Evolutionary conservation across 192 early-diverging fungal genomes (phyloP), one percentile per base, ranked within the genome.

Genomic region (Coemansia sp.): DNA sequence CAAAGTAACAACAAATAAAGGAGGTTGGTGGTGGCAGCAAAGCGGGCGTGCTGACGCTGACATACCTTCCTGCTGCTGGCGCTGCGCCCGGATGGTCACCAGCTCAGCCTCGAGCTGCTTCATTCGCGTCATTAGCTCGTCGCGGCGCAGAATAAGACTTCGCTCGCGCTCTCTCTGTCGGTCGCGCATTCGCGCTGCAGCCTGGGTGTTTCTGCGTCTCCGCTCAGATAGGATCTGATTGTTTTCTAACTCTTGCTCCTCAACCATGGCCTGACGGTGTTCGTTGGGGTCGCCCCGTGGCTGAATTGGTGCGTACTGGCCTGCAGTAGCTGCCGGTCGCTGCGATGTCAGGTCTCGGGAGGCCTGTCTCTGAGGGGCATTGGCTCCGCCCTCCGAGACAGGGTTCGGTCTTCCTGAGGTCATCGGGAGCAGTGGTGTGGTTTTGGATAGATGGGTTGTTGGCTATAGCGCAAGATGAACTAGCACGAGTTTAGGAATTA

Each of bases 101-200:
- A 80, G 62, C 52, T 80, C 77, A 8, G 63, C 58, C 47, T 80
- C 67, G 24, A 80, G 58, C 50, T 66, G 67, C 19, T 54, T 56
- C 71, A 74, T 69, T 14, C 66, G 63, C 2, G 35, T 47, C 15
- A 59, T 49, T 15, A 80, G 54, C 50, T 74, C 65, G 53, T 71
- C 55, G 11, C 69, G 37, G 32, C 68, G 72, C 39, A 65, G 53
- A 17, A 71, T 39, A 4, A 80, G 72, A 15, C 41, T 47, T 15
- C 64, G 67, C 50, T 80, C 77, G 51, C 72, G 65, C 29, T 74
- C 60, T 11, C 72, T 62, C 62, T 80, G 77, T 25, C 77, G 62
- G 53, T 80, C 77, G 35, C 77, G 77, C 77, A 80, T 80, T 23
- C 77, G 71, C 10, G 77, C 77, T 2, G 77, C 77, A 2, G 77